Evolutionary conservation across 306 rosid genomes (phyloP).

Genomic region (Gleditsia sinensis): DNA sequence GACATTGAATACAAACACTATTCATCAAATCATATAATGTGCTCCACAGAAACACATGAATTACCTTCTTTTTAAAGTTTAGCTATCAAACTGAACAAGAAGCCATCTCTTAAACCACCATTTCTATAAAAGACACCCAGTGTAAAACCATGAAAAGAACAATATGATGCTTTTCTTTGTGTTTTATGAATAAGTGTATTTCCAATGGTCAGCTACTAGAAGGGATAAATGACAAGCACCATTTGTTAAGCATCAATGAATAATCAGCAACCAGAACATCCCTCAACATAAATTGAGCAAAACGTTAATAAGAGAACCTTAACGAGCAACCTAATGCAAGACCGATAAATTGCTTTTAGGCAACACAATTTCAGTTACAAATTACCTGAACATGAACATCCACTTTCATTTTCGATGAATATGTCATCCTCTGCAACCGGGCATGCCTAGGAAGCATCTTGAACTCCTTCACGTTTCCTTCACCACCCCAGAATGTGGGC

Average conservation of each 20-base stretch:
- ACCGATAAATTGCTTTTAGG: neutral
- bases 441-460: conserved; percentile 92
- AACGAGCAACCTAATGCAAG: neutral
- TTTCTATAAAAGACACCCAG: neutral
- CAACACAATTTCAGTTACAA: neutral
- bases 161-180: neutral
- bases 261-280: neutral
- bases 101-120: neutral
- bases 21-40: neutral
- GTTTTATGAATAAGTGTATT: neutral
- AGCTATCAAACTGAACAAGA: neutral
- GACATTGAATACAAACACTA: neutral
- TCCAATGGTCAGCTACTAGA: neutral
- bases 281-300: neutral
- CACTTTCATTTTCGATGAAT: conserved; percentile 69
- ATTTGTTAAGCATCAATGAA: neutral
- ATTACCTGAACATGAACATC: conserved; percentile 63
- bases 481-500: conserved; percentile 83
- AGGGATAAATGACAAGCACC: neutral
- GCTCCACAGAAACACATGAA: neutral
- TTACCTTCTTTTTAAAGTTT: neutral
- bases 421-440: conserved; percentile 92
- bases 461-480: conserved; percentile 53
- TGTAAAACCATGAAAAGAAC: neutral
- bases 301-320: neutral